Conservation (phyloP, 805 yeast genomes). For the Candida germanica region DNA sequence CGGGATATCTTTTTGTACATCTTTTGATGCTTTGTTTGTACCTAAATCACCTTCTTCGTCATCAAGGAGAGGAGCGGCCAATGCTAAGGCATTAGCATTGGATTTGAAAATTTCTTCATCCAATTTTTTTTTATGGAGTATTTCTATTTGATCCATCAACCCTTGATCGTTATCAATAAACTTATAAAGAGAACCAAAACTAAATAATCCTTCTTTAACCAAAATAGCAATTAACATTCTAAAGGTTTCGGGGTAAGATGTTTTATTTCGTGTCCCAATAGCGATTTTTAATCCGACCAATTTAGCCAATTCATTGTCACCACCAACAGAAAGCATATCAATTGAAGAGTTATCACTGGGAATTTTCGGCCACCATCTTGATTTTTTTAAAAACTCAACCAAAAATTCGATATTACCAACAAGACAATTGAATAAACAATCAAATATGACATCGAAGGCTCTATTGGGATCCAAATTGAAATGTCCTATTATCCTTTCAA, state of each 20-base stretch:
- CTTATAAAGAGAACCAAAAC: constrained; percentile 58
- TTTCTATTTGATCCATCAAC: constrained; percentile 43
- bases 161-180: constrained; percentile 53
- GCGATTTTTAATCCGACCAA: constrained; percentile 47
- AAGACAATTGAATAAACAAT: constrained; percentile 46
- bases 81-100: constrained; percentile 73
- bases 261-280: constrained; percentile 25
- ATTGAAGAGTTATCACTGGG: constrained; percentile 32
- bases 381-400: constrained; percentile 45
- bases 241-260: constrained; percentile 39
- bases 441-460: constrained; percentile 60
- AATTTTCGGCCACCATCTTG: constrained; percentile 66
- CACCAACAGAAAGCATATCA: constrained; percentile 44
- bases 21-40: background rate
- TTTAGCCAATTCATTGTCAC: constrained; percentile 53
- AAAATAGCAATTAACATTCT: constrained; percentile 51
- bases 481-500: constrained; percentile 66
- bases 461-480: constrained; percentile 72
- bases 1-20: background rate
- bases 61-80: constrained; percentile 78
- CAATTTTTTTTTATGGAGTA: constrained; percentile 41
- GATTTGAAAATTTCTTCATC: constrained; percentile 60
- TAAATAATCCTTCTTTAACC: constrained; percentile 63
- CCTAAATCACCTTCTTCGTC: constrained; percentile 42
- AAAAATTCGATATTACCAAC: constrained; percentile 45